A percentile compares a stretch with the other conserved stretches of the same genome.
phyloP scores from a whole-genome alignment of 805 yeast species.

The Kodamaea restingae region DNA sequence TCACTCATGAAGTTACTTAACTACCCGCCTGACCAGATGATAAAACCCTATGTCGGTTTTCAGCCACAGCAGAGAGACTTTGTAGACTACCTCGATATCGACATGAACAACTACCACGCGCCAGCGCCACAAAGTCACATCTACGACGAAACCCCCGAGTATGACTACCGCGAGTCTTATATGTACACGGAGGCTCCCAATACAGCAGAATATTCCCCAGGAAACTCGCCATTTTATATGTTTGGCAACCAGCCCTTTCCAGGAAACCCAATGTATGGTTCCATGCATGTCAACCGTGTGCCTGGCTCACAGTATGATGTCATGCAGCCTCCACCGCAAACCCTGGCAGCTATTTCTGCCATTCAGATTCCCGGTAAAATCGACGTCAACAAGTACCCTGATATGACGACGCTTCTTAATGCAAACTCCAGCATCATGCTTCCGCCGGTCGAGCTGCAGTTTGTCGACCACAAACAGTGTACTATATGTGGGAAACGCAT shows the following conservation, averaged over 20 bases:
- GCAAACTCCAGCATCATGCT: constrained; percentile 28
- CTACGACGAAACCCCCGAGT: constrained; percentile 8
- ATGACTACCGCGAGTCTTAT: constrained; percentile 13
- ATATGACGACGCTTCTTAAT: constrained; percentile 37
- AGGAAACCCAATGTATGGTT: neutral
- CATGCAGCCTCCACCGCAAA: constrained; percentile 3
- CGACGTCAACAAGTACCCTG: constrained; percentile 28
- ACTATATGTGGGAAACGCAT: constrained; percentile 51
- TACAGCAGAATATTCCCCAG: constrained; percentile 10
- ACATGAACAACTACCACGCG: constrained; percentile 6
- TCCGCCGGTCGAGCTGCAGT: constrained; percentile 35
- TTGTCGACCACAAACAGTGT: constrained; percentile 43
- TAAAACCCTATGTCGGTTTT: constrained; percentile 1
- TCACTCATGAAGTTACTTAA: constrained; percentile 6
- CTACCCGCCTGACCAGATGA: constrained; percentile 2
- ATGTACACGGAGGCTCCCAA: constrained; percentile 9
- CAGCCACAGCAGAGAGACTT: constrained; percentile 4
- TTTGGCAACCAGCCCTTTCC: neutral
- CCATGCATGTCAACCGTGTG: neutral
- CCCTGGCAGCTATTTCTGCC: constrained; percentile 5
- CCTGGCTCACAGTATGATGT: constrained; percentile 4
- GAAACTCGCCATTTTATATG: constrained; percentile 7
- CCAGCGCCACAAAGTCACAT: constrained; percentile 1
- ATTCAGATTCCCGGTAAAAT: constrained; percentile 14
- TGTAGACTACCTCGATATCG: constrained; percentile 9